Conservation (phyloP, 2,329 filamentous ascomycete genomes). For the Phialophora tarda region DNA sequence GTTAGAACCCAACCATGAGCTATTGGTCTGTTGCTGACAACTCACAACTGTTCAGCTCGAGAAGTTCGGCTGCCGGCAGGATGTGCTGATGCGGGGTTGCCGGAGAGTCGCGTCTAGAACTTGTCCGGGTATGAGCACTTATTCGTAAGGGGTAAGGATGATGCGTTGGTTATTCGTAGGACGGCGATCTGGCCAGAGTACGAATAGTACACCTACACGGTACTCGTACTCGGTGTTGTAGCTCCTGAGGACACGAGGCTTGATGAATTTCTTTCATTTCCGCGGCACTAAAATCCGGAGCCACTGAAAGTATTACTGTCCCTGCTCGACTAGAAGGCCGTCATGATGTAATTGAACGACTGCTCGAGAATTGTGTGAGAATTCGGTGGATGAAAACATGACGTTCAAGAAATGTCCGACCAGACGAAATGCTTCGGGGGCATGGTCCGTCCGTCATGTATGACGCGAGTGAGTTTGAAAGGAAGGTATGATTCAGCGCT, state of each 20-base stretch:
- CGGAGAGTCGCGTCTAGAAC: too few species aligned
- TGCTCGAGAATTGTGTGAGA: not conserved
- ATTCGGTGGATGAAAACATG: not conserved
- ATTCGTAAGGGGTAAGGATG: too few species aligned
- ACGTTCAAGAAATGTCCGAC: not conserved
- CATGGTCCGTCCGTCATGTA: not conserved
- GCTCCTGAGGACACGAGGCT: not conserved
- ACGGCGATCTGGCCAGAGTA: too few species aligned
- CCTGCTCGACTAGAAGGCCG: too few species aligned
- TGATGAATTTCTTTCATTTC: not conserved
- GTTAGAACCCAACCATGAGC: not conserved
- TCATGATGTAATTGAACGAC: not conserved
- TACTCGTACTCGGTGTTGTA: too few species aligned
- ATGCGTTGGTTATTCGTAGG: too few species aligned
- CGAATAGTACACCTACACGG: too few species aligned
- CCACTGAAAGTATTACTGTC: not conserved
- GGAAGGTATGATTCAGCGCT: not conserved
- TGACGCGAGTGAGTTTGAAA: not conserved
- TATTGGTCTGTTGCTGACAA: too few species aligned
- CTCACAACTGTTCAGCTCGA: not conserved
- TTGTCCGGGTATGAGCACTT: too few species aligned
- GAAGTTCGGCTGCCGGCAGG: not conserved
- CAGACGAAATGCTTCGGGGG: not conserved
- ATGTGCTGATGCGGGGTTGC: not conserved
- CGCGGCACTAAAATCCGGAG: not conserved